Base-by-base conservation (phyloP, 225 moss, liverwort and hornwort genomes). In the Lunularia cruciata region DNA sequence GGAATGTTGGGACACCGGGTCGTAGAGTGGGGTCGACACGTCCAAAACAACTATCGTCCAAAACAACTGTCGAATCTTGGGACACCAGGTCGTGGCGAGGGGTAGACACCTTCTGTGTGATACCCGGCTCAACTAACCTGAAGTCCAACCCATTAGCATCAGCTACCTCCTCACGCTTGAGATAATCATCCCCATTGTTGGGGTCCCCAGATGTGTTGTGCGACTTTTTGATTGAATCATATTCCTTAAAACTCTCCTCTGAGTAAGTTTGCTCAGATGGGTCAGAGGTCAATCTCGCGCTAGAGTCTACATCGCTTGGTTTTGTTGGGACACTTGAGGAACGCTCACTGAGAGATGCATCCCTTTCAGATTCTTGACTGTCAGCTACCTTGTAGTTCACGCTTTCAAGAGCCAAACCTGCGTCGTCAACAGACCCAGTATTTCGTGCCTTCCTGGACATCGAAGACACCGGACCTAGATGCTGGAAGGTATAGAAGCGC, bases 361-460 rank as follows among this genome's bases (percentile, higher is more conserved):
- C 77, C 37, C 65, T 73, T 65, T 78, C 84, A 16, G 39, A 37
- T 52, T 72, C 85, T 52, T 63, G 40, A 73, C 25, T 56, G 45
- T 73, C 79, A 3, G 35, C 1, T 32, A 6, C 18, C 48, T 67
- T 60, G 69, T 71, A 47, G 18, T 61, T 16, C n/a, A 60, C 33
- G 66, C 42, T 6, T 40, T 62, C 5, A 70, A 70, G 23, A 83
- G 73, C 72, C 55, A 86, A 77, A 48, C 79, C 60, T 42, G 84
- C 57, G 72, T 95, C 75, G 52, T 75, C 95, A 16, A 88, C 80
- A 75, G 95, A 90, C 38, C 77, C 80, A 43, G 86, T 88, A 36
- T 51, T 70, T 25, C 75, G 78, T 63, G 53, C 78, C 66, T 82
- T 85, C 37, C 79, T 45, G 20, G 82, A 77, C 27, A 88, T 59